A percentile compares a stretch with the other conserved stretches of the same genome.
phyloP scores from a whole-genome alignment of 164 flowering plant genomes.

The Annona cherimola region DNA sequence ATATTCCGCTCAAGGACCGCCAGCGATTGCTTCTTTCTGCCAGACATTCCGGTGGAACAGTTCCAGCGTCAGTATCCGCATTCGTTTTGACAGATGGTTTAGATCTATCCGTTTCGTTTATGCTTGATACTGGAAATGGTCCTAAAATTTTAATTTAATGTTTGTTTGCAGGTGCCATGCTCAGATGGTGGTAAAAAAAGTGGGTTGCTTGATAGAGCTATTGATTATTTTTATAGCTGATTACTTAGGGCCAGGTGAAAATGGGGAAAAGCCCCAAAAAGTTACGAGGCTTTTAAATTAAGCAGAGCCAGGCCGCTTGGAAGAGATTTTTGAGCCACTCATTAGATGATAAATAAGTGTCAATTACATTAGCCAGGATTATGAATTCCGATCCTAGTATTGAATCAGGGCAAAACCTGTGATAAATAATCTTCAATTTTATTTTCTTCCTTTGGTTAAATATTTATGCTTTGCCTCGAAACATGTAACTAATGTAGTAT shows the following conservation, averaged over 20 bases:
- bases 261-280: too few relatives aligned
- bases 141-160: neutral
- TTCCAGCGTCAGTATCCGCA: neutral
- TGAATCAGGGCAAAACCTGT: too few relatives aligned
- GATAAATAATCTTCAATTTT: too few relatives aligned
- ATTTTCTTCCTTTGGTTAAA: too few relatives aligned
- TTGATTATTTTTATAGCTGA: neutral
- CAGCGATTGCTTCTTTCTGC: conserved; percentile 2
- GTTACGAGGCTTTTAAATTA: too few relatives aligned
- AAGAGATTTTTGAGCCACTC: too few relatives aligned
- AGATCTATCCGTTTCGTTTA: neutral
- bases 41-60: neutral
- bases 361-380: too few relatives aligned
- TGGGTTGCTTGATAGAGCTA: neutral
- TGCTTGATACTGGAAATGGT: neutral
- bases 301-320: too few relatives aligned
- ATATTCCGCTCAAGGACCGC: conserved; percentile 13
- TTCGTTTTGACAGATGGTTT: neutral
- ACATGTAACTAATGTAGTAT: too few relatives aligned
- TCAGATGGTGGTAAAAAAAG: neutral
- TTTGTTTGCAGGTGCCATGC: neutral
- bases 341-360: too few relatives aligned
- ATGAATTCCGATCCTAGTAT: too few relatives aligned
- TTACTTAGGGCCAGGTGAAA: neutral
- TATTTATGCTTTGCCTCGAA: too few relatives aligned